phyloP scores from a whole-genome alignment of 345 rosid genomes.

The Eucalyptus sp. region DNA sequence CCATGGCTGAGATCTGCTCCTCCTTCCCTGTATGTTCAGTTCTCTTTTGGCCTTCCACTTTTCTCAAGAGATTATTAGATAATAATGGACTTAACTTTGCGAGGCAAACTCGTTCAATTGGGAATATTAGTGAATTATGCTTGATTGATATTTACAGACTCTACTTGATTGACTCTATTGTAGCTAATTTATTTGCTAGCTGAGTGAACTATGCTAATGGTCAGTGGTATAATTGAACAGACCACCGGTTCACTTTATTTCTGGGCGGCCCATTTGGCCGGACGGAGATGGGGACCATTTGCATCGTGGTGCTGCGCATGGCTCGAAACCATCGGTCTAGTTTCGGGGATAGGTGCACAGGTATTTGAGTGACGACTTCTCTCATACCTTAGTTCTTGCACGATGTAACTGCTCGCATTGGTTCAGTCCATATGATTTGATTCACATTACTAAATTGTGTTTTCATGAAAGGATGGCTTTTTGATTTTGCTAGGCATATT shows the following conservation, averaged over 20 bases:
- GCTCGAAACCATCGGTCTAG: slow-evolving; percentile 2
- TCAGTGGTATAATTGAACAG: not conserved
- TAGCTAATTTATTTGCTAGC: not conserved
- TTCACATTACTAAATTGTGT: not conserved
- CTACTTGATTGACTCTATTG: not conserved
- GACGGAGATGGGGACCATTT: slow-evolving; percentile 6
- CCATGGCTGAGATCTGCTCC: slow-evolving; percentile 66
- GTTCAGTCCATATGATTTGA: not conserved
- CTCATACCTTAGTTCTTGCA: not conserved
- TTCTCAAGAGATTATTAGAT: not conserved
- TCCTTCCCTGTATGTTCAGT: slow-evolving; percentile 36
- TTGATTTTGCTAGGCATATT: not conserved
- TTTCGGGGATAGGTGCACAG: slow-evolving; percentile 2
- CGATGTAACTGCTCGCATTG: not conserved
- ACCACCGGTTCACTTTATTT: slow-evolving; percentile 5
- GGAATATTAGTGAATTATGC: not conserved
- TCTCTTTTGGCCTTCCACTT: not conserved
- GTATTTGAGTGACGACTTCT: not conserved
- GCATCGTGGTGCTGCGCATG: slow-evolving; percentile 9
- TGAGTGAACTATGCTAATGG: not conserved
- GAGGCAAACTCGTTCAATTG: not conserved
- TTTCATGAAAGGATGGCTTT: not conserved
- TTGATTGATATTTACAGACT: not conserved
- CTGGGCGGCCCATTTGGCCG: slow-evolving; percentile 7
- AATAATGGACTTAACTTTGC: not conserved